These are phyloP conservation scores for Aspergillus caelatus DNA, from an alignment of 2,329 filamentous ascomycete genomes.

Conservation along the genomic window DNA sequence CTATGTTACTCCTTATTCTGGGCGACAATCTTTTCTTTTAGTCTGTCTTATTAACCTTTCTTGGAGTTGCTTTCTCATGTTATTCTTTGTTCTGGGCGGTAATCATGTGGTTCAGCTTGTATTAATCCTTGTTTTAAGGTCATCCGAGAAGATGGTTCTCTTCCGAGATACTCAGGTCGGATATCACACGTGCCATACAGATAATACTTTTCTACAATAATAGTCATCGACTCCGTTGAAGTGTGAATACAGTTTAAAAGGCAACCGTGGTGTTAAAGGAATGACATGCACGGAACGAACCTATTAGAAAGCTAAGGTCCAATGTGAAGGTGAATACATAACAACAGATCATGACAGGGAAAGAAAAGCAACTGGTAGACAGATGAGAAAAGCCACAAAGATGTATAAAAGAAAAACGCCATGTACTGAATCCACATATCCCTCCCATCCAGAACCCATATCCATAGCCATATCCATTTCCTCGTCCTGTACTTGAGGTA, in stretches of 20 bases:
- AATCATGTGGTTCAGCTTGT: not conserved
- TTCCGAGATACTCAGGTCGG: not conserved
- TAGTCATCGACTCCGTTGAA: not conserved
- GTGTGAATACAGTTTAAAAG: not conserved
- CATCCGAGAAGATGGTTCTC: not conserved
- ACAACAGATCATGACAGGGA: not conserved
- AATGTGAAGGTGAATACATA: not conserved
- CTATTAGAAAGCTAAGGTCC: not conserved
- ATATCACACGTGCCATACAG: not conserved
- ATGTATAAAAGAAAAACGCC: not conserved
- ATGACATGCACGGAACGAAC: not conserved
- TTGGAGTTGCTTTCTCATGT: not conserved
- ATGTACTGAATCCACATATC: not conserved
- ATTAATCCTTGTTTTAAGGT: not conserved
- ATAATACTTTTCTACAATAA: not conserved
- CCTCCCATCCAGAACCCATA: not conserved
- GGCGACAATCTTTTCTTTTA: not conserved
- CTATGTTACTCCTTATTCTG: not conserved
- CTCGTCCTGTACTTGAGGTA: not conserved
- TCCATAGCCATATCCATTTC: not conserved
- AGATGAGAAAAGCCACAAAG: not conserved
- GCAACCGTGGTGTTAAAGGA: not conserved
- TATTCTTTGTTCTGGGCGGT: not conserved
- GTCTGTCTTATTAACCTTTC: too few relatives aligned
- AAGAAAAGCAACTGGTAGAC: not conserved